Conservation (phyloP, 345 rosid genomes). For the Mallotus nudiflorus region DNA sequence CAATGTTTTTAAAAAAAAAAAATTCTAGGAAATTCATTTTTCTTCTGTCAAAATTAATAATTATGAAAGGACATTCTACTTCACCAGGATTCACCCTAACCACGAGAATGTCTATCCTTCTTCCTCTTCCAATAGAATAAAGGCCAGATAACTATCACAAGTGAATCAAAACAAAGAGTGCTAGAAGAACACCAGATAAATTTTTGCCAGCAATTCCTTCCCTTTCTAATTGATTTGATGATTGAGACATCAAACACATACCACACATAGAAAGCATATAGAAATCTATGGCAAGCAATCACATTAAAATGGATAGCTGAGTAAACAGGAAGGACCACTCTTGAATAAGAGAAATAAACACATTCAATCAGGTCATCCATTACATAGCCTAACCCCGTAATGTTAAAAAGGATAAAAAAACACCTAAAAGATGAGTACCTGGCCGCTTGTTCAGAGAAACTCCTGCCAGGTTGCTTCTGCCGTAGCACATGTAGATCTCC, state of each 20-base stretch:
- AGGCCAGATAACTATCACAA: background rate
- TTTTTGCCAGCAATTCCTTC: too few species aligned
- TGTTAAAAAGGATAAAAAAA: background rate
- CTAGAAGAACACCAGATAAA: too few species aligned
- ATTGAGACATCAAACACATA: too few species aligned
- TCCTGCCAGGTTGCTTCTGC: constrained; percentile 62
- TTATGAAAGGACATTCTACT: background rate
- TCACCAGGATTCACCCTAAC: background rate
- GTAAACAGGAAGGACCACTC: background rate
- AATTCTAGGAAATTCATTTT: background rate
- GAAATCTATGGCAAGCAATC: too few species aligned
- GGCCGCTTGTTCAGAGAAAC: constrained; percentile 72
- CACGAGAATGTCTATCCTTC: background rate
- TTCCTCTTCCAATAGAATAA: too few species aligned
- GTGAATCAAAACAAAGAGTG: background rate
- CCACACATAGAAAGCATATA: too few species aligned
- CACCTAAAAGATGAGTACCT: constrained; percentile 41
- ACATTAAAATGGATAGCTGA: too few species aligned
- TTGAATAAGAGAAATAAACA: background rate
- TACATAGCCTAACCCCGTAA: background rate
- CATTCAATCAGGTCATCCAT: background rate
- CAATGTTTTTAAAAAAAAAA: background rate
- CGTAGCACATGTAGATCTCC: constrained; percentile 79
- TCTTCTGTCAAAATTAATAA: too few species aligned
- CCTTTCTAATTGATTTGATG: too few species aligned